Conservation (phyloP, 345 rosid genomes). For the Boechera stricta region DNA sequence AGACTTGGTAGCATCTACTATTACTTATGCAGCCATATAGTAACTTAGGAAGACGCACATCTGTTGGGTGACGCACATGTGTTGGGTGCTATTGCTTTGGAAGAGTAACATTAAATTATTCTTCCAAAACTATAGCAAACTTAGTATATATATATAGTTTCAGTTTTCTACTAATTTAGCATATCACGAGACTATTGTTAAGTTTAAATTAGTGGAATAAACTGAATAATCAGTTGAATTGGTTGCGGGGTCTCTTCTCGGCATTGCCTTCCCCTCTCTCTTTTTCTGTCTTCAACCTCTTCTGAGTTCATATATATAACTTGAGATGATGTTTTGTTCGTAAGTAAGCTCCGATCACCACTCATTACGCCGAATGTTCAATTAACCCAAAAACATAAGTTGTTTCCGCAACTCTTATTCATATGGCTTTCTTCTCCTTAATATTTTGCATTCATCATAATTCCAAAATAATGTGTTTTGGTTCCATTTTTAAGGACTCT, state of each 20-base stretch:
- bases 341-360: background rate
- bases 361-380: no score
- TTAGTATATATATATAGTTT: background rate
- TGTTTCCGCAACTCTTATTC: background rate
- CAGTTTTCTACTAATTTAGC: background rate
- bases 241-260: background rate
- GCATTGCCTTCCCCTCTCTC: background rate
- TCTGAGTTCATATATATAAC: background rate
- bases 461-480: background rate
- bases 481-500: background rate
- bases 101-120: no score
- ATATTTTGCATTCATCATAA: background rate
- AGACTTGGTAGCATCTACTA: no score
- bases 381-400: no score
- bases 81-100: no score
- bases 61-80: no score
- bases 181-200: background rate
- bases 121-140: no score
- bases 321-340: background rate
- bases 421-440: background rate
- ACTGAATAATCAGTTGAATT: background rate
- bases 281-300: background rate
- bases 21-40: no score
- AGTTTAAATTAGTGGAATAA: background rate
- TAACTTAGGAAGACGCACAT: no score